Evolutionary conservation across 352 stramenopile species (phyloP).

Genomic region (Phytophthora europaea): DNA sequence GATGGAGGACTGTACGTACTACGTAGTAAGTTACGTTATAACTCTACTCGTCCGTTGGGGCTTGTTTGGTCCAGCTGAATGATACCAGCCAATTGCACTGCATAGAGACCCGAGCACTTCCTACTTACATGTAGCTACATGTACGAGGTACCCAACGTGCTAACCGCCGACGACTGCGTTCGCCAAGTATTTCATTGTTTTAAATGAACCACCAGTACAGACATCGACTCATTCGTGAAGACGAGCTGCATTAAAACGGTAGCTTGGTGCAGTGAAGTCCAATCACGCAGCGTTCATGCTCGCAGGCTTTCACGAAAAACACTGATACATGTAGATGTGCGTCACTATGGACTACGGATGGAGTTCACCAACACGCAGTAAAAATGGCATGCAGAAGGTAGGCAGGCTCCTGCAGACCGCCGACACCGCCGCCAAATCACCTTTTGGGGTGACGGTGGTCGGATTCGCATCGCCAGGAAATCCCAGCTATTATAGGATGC

Average conservation of each 20-base stretch:
- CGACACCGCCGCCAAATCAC: background rate
- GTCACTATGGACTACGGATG: constrained; percentile 9
- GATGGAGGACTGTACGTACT: background rate
- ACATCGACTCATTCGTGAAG: background rate
- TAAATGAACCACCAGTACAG: too few species aligned
- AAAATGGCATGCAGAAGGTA: background rate
- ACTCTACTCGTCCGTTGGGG: background rate
- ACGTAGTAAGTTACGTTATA: too few species aligned
- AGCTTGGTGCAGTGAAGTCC: background rate
- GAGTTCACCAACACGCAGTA: constrained; percentile 27
- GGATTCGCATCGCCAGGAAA: too few species aligned
- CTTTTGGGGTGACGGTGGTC: too few species aligned
- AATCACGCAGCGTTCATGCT: background rate
- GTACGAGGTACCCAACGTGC: too few species aligned
- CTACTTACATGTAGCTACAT: too few species aligned
- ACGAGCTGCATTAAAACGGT: background rate
- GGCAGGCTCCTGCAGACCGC: background rate
- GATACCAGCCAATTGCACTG: too few species aligned
- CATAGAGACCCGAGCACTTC: too few species aligned
- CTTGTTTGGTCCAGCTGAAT: background rate
- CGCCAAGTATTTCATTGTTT: too few species aligned
- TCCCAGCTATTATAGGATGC: too few species aligned
- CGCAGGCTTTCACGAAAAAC: background rate
- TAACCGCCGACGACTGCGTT: background rate
- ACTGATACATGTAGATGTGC: background rate